Evolutionary conservation across 2,329 filamentous ascomycete genomes (phyloP).

Genomic region (Fusarium pilosicola): DNA sequence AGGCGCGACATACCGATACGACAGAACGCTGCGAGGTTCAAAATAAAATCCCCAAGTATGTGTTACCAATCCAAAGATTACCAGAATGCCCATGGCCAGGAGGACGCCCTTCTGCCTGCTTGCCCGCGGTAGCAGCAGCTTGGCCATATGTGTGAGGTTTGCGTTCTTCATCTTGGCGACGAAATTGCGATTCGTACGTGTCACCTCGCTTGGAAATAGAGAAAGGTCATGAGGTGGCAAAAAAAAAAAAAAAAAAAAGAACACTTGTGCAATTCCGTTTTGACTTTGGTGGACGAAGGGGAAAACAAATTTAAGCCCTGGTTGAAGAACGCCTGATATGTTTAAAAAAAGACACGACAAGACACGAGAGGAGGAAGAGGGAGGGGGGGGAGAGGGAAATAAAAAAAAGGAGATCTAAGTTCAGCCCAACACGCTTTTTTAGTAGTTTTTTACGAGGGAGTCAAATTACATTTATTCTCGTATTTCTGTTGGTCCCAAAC

Average conservation of each 20-base stretch:
- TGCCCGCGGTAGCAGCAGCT: conserved; percentile 1
- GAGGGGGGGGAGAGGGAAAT: background rate
- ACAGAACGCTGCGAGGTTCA: background rate
- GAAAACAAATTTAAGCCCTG: background rate
- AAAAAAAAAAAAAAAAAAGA: background rate
- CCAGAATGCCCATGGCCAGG: conserved; percentile 7
- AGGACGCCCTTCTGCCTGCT: conserved; percentile 9
- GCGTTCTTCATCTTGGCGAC: background rate
- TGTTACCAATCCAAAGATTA: background rate
- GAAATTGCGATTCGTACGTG: background rate
- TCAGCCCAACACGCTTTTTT: background rate
- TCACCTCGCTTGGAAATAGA: background rate
- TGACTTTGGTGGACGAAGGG: background rate
- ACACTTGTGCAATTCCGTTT: background rate
- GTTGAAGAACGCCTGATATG: background rate
- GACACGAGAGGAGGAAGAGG: background rate
- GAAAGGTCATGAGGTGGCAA: background rate
- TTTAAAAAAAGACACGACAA: background rate
- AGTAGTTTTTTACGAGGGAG: background rate
- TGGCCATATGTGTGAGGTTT: background rate
- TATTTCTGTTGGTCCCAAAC: background rate
- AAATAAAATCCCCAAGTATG: conserved; percentile 17
- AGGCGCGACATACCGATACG: background rate
- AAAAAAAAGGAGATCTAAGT: background rate
- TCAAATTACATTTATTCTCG: background rate